Percentiles rank a stretch among this genome's conserved stretches.
Evolutionary conservation across 148 eudicot species (phyloP).

Genomic region (Rhododendron ferrugineum): DNA sequence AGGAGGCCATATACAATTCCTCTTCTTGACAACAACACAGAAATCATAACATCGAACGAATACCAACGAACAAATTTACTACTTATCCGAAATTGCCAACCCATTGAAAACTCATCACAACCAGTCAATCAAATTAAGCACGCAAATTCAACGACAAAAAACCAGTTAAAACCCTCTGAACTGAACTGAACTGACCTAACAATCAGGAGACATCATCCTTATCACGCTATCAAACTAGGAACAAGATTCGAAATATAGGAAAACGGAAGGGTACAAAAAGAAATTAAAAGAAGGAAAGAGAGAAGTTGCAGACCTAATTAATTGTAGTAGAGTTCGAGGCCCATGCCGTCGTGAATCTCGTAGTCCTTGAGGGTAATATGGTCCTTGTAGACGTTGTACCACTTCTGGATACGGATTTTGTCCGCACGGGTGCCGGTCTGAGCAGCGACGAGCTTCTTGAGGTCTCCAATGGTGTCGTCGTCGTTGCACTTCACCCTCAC

Average conservation of each 20-base stretch:
- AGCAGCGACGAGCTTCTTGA: conserved; percentile 92
- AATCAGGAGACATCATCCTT: background rate
- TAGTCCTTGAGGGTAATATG: conserved; percentile 86
- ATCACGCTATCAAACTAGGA: background rate
- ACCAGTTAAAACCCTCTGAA: background rate
- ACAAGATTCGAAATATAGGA: background rate
- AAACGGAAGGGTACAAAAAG: background rate
- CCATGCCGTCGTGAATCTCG: conserved; percentile 98
- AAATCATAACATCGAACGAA: background rate
- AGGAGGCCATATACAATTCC: background rate
- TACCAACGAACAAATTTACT: background rate
- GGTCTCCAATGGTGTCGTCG: conserved; percentile 89
- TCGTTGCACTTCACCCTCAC: conserved; percentile 93
- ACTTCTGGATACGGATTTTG: conserved; percentile 86
- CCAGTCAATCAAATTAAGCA: background rate
- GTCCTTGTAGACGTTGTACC: conserved; percentile 90
- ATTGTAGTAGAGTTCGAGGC: conserved; percentile 96
- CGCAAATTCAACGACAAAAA: background rate
- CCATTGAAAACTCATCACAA: no score
- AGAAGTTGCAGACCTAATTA: conserved; percentile 7
- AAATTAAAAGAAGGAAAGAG: background rate
- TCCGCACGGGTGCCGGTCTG: conserved; percentile 86
- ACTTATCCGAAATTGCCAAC: background rate
- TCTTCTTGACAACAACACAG: background rate
- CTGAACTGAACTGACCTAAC: background rate